Base-by-base conservation (phyloP, 2,329 filamentous ascomycete species). In the Aureobasidium sp. region DNA sequence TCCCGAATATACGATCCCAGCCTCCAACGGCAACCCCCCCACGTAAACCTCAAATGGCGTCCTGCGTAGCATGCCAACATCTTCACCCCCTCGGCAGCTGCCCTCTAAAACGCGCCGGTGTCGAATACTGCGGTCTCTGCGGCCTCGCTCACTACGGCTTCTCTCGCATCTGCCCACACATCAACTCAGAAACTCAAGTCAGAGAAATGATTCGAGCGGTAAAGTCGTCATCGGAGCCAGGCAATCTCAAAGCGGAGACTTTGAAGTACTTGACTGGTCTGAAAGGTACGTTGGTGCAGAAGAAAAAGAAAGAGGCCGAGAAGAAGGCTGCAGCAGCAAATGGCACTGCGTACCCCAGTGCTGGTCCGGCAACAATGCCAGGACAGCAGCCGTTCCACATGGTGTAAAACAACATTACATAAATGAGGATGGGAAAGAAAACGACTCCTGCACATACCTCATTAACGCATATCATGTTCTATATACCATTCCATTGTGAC, bases 41-140 rank as follows among this genome's bases (percentile, higher is more conserved):
- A 5, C 48, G 43, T 31, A 33, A 38, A 20, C 67, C 67, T 42
- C 64, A 47, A 47, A 69, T 70, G 38, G 67, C 76, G 53, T 71
- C 72, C 25, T 92, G 90, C 70, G 74, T 80, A 2, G 86, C 85
- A 16, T 92, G 90, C 75, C 75, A 77, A 43, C 78, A 80, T 27
- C 67, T 71, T n/a, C 90, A 92, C 73, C 75, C 80, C 1, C 73
- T 79, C 16, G 90, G 89, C n/a, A 81, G 82, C 48, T 93, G 90
- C 72, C 86, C 85, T 13, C 78, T 91, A 38, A 90, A 89, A 73
- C 69, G 82, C 7, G 84, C 86, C 11, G 87, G 88, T 2, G 80
- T 85, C 3, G 89, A 91, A 71, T 78, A 85, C 70, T 93, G 91
- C 75, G 85, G 85, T 9, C 81, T 92, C 9, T 92, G 91, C 68